phyloP scores from a whole-genome alignment of 176 grass and related monocot species.

The Rhynchospora tenuis region DNA sequence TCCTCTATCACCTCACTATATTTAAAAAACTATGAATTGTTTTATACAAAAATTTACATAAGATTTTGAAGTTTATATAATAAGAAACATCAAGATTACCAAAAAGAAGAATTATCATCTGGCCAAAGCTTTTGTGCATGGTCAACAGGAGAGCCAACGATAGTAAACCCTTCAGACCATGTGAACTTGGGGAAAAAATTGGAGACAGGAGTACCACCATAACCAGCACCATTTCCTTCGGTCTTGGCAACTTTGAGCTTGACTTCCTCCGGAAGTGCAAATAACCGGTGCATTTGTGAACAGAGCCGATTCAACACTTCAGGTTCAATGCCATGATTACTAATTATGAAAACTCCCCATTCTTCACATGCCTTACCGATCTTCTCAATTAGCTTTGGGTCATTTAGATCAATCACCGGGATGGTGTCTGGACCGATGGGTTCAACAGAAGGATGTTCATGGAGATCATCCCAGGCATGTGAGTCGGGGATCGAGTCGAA shows the following conservation, averaged over 20 bases:
- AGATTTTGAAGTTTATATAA: neutral
- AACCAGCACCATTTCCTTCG: neutral
- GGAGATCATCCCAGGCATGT: slow-evolving; percentile 31
- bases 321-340: slow-evolving; percentile 29
- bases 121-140: slow-evolving; percentile 52
- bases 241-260: slow-evolving; percentile 44
- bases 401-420: slow-evolving; percentile 46
- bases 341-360: slow-evolving; percentile 59
- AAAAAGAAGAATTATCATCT: slow-evolving; percentile 26
- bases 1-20: slow-evolving; percentile 59
- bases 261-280: slow-evolving; percentile 25
- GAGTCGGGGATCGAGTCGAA: slow-evolving; percentile 40
- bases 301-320: slow-evolving; percentile 4
- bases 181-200: slow-evolving; percentile 43
- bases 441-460: slow-evolving; percentile 20
- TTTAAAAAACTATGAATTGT: neutral
- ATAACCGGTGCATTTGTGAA: slow-evolving; percentile 38
- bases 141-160: slow-evolving; percentile 25
- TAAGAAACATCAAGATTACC: neutral
- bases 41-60: neutral
- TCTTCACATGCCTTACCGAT: slow-evolving; percentile 39
- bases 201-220: slow-evolving; percentile 33
- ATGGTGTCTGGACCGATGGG: slow-evolving; percentile 4
- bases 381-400: neutral
- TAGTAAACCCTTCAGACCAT: slow-evolving; percentile 73